Conservation (phyloP, 1,139 yeast species). For the Sugiyamaella novakii region DNA sequence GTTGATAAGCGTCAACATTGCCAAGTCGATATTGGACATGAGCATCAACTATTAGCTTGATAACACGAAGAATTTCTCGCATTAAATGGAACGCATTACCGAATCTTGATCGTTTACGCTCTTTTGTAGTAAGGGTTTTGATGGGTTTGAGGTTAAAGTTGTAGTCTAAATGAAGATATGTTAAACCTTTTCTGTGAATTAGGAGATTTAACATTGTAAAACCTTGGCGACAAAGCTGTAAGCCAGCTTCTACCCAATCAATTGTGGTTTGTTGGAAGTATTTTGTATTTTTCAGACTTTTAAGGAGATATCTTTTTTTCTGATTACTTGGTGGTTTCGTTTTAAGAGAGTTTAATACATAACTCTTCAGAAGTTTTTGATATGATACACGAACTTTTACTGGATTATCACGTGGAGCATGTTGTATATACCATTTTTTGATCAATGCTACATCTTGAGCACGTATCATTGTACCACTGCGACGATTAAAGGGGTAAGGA, state of each 20-base stretch:
- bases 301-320: conserved; percentile 61
- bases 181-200: conserved; percentile 88
- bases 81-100: conserved; percentile 96
- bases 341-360: conserved; percentile 68
- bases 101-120: conserved; percentile 90
- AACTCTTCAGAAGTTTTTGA: conserved; percentile 77
- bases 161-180: conserved; percentile 90
- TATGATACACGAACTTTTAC: conserved; percentile 82
- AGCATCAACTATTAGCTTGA: conserved; percentile 86
- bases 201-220: conserved; percentile 88
- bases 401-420: conserved; percentile 60
- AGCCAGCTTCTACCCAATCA: conserved; percentile 98
- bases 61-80: conserved; percentile 79
- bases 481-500: conserved; percentile 79
- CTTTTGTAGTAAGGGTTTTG: conserved; percentile 93
- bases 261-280: conserved; percentile 89
- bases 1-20: conserved; percentile 86
- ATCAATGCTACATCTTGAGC: conserved; percentile 89
- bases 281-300: conserved; percentile 72
- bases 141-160: conserved; percentile 96
- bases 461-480: conserved; percentile 70
- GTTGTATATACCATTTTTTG: conserved; percentile 80
- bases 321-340: conserved; percentile 46
- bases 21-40: conserved; percentile 92
- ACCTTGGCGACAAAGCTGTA: conserved; percentile 92